Percentiles rank a stretch among this genome's conserved stretches.
Evolutionary conservation across 2,329 filamentous ascomycete species (phyloP).

Genomic region (Proliferodiscus dingleyae): DNA sequence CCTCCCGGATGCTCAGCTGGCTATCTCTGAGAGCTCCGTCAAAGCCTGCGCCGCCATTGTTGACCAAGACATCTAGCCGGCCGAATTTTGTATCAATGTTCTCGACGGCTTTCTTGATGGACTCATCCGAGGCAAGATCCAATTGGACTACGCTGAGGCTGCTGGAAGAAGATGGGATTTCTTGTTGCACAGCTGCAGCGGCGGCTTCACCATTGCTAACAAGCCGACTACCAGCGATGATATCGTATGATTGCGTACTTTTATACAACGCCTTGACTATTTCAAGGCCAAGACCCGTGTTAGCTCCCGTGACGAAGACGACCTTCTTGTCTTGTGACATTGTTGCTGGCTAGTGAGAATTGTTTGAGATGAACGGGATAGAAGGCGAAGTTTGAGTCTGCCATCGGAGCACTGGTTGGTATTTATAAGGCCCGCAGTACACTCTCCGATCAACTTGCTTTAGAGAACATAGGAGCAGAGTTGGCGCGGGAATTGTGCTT

Average conservation of each 20-base stretch:
- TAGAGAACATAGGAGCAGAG: constrained; percentile 15
- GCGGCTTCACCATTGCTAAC: constrained; percentile 39
- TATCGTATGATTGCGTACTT: constrained; percentile 19
- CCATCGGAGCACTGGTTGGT: constrained; percentile 14
- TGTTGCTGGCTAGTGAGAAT: constrained; percentile 14
- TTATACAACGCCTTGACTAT: constrained; percentile 26
- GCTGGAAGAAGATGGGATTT: constrained; percentile 15
- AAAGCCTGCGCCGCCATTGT: constrained; percentile 29
- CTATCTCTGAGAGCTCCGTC: constrained; percentile 7
- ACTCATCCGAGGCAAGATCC: constrained; percentile 31
- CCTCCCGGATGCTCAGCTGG: constrained; percentile 27
- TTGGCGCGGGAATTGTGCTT: constrained; percentile 14
- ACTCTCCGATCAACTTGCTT: constrained; percentile 13
- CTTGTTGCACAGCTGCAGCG: constrained; percentile 18
- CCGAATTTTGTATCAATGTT: constrained; percentile 27
- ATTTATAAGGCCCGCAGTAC: constrained; percentile 14
- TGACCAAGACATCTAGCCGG: constrained; percentile 34
- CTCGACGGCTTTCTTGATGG: constrained; percentile 30
- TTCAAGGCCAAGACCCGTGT: constrained; percentile 38
- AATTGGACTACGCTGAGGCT: constrained; percentile 25
- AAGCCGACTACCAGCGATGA: constrained; percentile 40
- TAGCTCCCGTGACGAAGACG: constrained; percentile 38
- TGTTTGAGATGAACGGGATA: constrained; percentile 17
- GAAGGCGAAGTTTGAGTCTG: constrained; percentile 15
- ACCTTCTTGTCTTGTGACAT: constrained; percentile 16